Evolutionary conservation across 345 rosid species (phyloP), one percentile per base, ranked within the genome.

Genomic region (Hibiscus trionum): DNA sequence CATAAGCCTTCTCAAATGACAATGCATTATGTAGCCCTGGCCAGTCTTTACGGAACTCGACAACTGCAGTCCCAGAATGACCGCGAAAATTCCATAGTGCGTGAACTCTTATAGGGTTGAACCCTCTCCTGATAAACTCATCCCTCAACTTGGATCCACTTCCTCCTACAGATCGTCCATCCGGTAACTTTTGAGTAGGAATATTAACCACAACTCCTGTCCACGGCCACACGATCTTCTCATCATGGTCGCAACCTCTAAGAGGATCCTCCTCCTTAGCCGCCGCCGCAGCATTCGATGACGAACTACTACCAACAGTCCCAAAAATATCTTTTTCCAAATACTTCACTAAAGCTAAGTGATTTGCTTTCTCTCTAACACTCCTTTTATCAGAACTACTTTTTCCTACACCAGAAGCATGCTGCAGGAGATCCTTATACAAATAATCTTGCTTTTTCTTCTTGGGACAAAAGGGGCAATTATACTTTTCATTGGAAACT

Each of bases 321-420:
- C 69, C 77, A 3, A 84, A 65, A 81, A 86, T 65, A 81, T 88
- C 95, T 12, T 87, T 86, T 47, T 76, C 84, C 80, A 95, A 81
- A 81, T 90, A 95, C 66, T 82, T 93, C 39, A 80, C 85, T 73
- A 95, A 80, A 58, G 99, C 97, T 49, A 88, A 84, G 84, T 95
- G 99, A 78, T 80, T 81, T 12, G 96, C 97, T 78, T 87, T 95
- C 80, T 84, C 93, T 69, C 88, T 88, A 2, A 76, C 72, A 66
- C 86, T 88, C 76, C 98, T 79, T 80, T 94, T 91, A 44, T 79
- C 81, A 3, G 97, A 93, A 14, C 64, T 49, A 74, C 98, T 94
- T 60, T 82, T 84, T 67, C 97, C 97, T 73, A 94, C 97, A 52
- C 96, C 99, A 57, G 94, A 88, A 74, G 98, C 99, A 86, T 95